phyloP scores from a whole-genome alignment of 2,329 filamentous ascomycete species.

The Cladosporium sp. region DNA sequence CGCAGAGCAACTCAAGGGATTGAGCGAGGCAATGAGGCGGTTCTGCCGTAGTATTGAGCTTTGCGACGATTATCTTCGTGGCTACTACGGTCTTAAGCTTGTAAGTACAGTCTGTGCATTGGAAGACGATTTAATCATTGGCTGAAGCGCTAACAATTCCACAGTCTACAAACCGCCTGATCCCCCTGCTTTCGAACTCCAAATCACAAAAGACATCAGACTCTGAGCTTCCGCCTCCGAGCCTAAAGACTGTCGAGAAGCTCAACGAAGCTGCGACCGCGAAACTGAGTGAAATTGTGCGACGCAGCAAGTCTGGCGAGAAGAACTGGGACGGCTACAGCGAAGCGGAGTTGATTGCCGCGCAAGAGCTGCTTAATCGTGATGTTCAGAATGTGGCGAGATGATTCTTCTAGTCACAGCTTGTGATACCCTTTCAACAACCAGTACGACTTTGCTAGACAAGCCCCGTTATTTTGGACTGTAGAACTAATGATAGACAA shows the following conservation, averaged over 20 bases:
- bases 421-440: conserved; percentile 2
- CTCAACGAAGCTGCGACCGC: conserved; percentile 72
- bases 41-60: conserved; percentile 92
- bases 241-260: conserved; percentile 61
- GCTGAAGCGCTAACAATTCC: conserved; percentile 16
- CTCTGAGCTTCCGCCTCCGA: conserved; percentile 51
- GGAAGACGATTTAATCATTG: neutral
- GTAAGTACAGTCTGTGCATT: conserved; percentile 50
- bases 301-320: conserved; percentile 62
- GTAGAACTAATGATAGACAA: neutral
- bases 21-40: conserved; percentile 75
- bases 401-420: conserved; percentile 27
- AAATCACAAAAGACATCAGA: conserved; percentile 36
- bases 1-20: conserved; percentile 48
- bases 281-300: conserved; percentile 76
- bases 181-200: conserved; percentile 29
- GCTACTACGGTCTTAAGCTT: conserved; percentile 87
- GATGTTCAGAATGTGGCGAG: conserved; percentile 44
- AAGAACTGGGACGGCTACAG: conserved; percentile 73
- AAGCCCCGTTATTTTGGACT: neutral
- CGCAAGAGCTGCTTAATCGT: conserved; percentile 65
- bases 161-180: conserved; percentile 30
- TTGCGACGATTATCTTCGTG: conserved; percentile 88
- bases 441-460: neutral
- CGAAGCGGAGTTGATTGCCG: conserved; percentile 69